Evolutionary conservation across 495 filamentous ascomycete species (phyloP).

Genomic region (Neurospora sp.): DNA sequence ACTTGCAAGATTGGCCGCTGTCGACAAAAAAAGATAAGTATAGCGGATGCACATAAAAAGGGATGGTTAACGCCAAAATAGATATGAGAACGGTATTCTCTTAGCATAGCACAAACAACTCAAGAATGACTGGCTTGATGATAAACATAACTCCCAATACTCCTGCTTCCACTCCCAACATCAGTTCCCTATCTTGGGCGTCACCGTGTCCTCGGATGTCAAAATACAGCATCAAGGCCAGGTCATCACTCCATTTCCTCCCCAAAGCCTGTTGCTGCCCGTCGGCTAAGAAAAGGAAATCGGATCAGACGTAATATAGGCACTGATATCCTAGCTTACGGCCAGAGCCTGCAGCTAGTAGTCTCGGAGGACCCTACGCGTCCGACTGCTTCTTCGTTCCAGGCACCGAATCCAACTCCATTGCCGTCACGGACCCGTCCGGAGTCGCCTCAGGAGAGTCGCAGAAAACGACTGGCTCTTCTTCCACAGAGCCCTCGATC

Average conservation of each 20-base stretch:
- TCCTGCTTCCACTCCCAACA: neutral
- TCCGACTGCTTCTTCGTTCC: neutral
- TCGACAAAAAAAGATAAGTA: neutral
- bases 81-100: neutral
- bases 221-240: neutral
- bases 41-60: neutral
- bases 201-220: neutral
- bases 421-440: constrained; percentile 6
- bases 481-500: constrained; percentile 37
- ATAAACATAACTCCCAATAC: neutral
- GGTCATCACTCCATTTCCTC: neutral
- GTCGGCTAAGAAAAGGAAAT: neutral
- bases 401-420: constrained; percentile 4
- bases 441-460: constrained; percentile 16
- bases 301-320: neutral
- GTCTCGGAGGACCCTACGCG: neutral
- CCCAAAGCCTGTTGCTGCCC: neutral
- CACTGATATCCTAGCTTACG: neutral
- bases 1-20: no score
- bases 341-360: neutral
- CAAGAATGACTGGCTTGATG: neutral
- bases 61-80: neutral
- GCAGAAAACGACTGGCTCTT: constrained; percentile 28
- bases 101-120: neutral
- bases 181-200: neutral